Evolutionary conservation across 2,329 filamentous ascomycete species (phyloP), one percentile per base, ranked within the genome.

Genomic region (Blastomyces silverae): DNA sequence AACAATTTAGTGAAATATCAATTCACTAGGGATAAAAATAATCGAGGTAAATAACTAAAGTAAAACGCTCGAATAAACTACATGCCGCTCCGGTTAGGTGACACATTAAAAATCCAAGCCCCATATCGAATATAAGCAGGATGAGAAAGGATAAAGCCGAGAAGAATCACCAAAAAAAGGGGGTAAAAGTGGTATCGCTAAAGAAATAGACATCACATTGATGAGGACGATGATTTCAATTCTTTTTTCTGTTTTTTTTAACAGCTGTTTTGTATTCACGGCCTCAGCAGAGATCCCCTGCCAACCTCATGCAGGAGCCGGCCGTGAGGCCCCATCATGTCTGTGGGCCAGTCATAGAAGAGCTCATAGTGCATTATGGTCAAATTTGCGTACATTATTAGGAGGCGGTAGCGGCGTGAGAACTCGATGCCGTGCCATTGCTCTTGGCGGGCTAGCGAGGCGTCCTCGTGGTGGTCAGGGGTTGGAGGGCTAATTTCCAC

Each of bases 281-380:
- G 64, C 11, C 60, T 64, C 7, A 68, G 48, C 15, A 64, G 59
- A 25, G 64, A 66, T 15, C 63, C 59, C 42, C 46, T 52, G 3
- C 22, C 46, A 22, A 46, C 46, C 22, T 66, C 61, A 25, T 61
- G 59, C 17, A 48, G 34, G 20, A 67, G 50, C 22, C 61, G 52
- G 8, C 48, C 44, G 50, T 61, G 31, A n/a, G 63, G 53, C 2
- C 64, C 57, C 28, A 66, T 37, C 63, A 39, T 63, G 58, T 34
- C 67, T 37, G 37, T 64, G 28, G 71, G 73, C 77, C 76, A 78
- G 28, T 76, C 73, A 60, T 79, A 78, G 74, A 75, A 80, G 46
- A 88, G 77, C 75, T 87, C 85, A 74, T 87, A 88, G 65, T 80
- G 84, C 74, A 87, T 72, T 8, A 87, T 76, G 0, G 81, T 81